Conservation (phyloP, 768 basidiomycete species). For the Boletellus sp. region DNA sequence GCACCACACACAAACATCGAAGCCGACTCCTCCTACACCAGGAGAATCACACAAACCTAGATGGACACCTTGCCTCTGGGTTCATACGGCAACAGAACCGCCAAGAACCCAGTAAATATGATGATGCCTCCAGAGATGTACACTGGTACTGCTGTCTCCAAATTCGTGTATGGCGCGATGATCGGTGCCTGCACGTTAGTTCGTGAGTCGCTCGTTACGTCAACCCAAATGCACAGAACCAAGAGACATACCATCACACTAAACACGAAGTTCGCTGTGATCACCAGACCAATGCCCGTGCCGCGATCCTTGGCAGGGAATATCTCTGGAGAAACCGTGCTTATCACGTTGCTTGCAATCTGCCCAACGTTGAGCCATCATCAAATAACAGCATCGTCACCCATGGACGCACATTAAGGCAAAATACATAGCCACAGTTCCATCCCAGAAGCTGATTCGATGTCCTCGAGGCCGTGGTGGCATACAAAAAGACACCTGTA, state of each 20-base stretch:
- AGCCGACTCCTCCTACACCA: no score
- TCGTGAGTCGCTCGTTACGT: not conserved
- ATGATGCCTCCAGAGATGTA: conserved; percentile 66
- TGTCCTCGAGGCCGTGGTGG: conserved; percentile 54
- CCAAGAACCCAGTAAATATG: conserved; percentile 53
- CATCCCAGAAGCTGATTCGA: conserved; percentile 68
- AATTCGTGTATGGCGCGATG: conserved; percentile 64
- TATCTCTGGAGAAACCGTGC: conserved; percentile 66
- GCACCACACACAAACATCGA: no score
- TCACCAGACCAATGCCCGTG: conserved; percentile 62
- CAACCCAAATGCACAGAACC: not conserved
- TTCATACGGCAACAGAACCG: conserved; percentile 66
- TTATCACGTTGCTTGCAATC: conserved; percentile 74
- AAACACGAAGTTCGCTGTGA: conserved; percentile 58
- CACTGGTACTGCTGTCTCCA: conserved; percentile 62
- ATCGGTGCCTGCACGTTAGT: conserved; percentile 48
- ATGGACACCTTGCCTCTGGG: conserved; percentile 67
- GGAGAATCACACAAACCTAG: conserved; percentile 27
- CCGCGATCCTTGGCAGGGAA: conserved; percentile 71
- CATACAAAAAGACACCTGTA: conserved; percentile 73
- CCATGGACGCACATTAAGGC: conserved; percentile 45
- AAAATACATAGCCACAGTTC: conserved; percentile 75
- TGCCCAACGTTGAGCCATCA: conserved; percentile 17
- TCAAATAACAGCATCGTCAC: not conserved
- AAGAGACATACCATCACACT: conserved; percentile 51